A percentile compares a stretch with the other conserved stretches of the same genome.
Conservation (phyloP, 192 early-diverging fungal genomes). For the Mortierella antarctica region DNA sequence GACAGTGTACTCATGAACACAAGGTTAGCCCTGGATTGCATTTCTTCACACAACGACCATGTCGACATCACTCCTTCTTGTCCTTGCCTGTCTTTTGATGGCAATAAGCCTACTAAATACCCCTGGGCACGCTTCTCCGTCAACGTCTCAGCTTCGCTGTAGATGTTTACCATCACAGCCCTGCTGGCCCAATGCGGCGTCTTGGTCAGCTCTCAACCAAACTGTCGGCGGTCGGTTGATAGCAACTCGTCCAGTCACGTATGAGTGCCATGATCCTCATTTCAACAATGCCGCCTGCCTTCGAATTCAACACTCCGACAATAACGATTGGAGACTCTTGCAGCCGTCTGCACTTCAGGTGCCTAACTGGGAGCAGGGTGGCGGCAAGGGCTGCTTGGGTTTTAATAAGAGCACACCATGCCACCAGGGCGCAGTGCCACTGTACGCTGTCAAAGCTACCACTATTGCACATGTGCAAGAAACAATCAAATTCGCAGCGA, state of each 20-base stretch:
- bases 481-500: constrained; percentile 41
- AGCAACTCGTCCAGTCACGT: constrained; percentile 28
- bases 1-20: too few relatives aligned
- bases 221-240: constrained; percentile 28
- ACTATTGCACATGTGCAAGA: constrained; percentile 40
- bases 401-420: constrained; percentile 36
- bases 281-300: constrained; percentile 40
- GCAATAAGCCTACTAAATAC: not conserved
- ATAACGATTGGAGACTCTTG: constrained; percentile 22
- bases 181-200: constrained; percentile 35
- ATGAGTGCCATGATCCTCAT: constrained; percentile 39
- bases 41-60: too few relatives aligned
- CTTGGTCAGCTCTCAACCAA: constrained; percentile 35
- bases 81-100: not conserved
- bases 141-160: constrained; percentile 1
- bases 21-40: too few relatives aligned
- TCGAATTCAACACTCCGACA: constrained; percentile 36
- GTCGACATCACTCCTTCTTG: too few relatives aligned
- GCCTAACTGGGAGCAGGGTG: constrained; percentile 24
- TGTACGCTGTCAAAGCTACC: constrained; percentile 45
- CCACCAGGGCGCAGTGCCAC: constrained; percentile 40
- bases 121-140: too few relatives aligned
- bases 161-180: constrained; percentile 18
- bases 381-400: constrained; percentile 18
- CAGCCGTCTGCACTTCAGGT: constrained; percentile 21